A percentile compares a stretch with the other conserved stretches of the same genome.
phyloP scores from a whole-genome alignment of 768 basidiomycete genomes.

The Neoboletus magnificus region DNA sequence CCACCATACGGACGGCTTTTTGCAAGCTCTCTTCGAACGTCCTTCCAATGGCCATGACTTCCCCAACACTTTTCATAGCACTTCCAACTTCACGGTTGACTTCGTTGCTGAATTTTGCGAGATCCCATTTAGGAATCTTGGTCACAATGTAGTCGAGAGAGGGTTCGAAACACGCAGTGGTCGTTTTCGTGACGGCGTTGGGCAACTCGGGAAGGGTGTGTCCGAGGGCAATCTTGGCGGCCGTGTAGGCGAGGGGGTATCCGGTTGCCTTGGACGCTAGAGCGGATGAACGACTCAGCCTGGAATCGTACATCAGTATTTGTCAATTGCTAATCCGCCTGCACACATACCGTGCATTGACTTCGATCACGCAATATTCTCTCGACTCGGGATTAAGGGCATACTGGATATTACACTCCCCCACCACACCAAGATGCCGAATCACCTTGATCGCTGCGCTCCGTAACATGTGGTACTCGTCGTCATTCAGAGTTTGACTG shows the following conservation, averaged over 20 bases:
- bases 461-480: constrained; percentile 98
- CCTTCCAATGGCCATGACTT: constrained; percentile 99
- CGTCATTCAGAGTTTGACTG: constrained; percentile 95
- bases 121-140: constrained; percentile 99
- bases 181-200: constrained; percentile 98
- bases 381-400: constrained; percentile 88
- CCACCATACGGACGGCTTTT: constrained; percentile 97
- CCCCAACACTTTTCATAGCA: constrained; percentile 98
- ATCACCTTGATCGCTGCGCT: constrained; percentile 96
- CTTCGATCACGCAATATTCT: constrained; percentile 98
- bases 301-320: constrained; percentile 21
- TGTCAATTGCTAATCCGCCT: not conserved
- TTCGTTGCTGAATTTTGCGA: constrained; percentile 93
- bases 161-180: constrained; percentile 98
- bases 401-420: constrained; percentile 98
- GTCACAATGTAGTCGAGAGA: constrained; percentile 99
- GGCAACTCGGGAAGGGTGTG: constrained; percentile 97
- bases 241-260: constrained; percentile 98
- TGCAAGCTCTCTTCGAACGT: constrained; percentile 99
- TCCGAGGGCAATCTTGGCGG: constrained; percentile 97
- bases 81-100: constrained; percentile 95
- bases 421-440: constrained; percentile 87
- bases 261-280: constrained; percentile 98
- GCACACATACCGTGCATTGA: constrained; percentile 78
- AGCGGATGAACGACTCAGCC: constrained; percentile 84